phyloP scores from a whole-genome alignment of 768 basidiomycete genomes.

The Pleurotus salmoneostramineus region DNA sequence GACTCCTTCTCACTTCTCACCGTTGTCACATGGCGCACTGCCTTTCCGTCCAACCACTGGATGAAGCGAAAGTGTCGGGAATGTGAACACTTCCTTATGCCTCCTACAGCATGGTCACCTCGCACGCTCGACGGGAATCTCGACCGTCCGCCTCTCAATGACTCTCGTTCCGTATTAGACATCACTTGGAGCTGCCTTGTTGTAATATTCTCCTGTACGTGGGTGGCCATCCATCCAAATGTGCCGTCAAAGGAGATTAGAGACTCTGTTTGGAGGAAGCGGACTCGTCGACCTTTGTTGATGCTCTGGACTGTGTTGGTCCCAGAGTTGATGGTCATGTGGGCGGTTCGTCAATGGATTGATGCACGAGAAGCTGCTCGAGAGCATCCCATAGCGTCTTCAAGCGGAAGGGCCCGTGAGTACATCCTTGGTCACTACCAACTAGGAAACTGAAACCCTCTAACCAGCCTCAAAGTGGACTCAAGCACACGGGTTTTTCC shows the following conservation, averaged over 20 bases:
- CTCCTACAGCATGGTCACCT: no score
- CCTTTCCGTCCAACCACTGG: no score
- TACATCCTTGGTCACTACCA: background rate
- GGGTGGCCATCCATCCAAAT: conserved; percentile 20
- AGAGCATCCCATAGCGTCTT: background rate
- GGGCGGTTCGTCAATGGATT: background rate
- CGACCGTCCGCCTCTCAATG: no score
- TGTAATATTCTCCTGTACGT: conserved; percentile 20
- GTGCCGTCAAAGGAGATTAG: conserved; percentile 2
- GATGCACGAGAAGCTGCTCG: background rate
- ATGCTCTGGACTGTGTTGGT: background rate
- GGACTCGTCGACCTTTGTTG: background rate
- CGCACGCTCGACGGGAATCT: no score
- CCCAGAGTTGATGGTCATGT: background rate
- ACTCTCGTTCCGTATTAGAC: conserved; percentile 7
- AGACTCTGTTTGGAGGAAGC: background rate
- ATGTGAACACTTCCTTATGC: no score
- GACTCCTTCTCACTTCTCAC: no score
- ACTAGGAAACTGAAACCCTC: no score
- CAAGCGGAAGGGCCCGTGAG: background rate
- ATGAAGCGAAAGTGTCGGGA: no score
- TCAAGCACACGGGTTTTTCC: conserved; percentile 21
- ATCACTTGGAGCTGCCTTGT: conserved; percentile 17
- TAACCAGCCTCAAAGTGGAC: conserved; percentile 16
- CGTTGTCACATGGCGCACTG: no score